Conservation (phyloP, 2,329 filamentous ascomycete genomes). For the Cercospora sp. region DNA sequence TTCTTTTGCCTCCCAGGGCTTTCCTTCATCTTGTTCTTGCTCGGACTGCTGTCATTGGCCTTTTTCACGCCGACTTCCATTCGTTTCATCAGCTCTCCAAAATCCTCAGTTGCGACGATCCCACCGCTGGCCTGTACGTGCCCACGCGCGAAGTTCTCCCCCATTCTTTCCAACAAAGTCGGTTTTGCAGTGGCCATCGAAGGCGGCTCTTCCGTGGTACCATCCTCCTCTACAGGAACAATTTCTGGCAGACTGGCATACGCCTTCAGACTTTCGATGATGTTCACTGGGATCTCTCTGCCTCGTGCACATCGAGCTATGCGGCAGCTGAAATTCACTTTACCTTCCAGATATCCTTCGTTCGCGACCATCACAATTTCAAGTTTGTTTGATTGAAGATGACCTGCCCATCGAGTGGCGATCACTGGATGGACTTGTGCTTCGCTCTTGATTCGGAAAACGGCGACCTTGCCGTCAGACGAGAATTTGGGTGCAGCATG, state of each 20-base stretch:
- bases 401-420: conserved; percentile 65
- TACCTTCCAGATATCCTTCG: conserved; percentile 61
- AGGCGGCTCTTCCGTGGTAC: background rate
- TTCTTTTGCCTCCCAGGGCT: conserved; percentile 25
- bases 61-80: conserved; percentile 61
- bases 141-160: conserved; percentile 64
- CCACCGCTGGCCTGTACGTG: conserved; percentile 69
- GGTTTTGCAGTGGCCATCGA: conserved; percentile 13
- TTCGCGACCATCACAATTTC: conserved; percentile 68
- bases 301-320: conserved; percentile 58
- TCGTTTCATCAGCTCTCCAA: conserved; percentile 63
- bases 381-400: conserved; percentile 59
- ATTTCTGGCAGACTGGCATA: conserved; percentile 46
- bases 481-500: conserved; percentile 65
- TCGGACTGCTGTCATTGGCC: conserved; percentile 40
- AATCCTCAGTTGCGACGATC: conserved; percentile 60
- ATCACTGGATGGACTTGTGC: conserved; percentile 68
- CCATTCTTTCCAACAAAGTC: conserved; percentile 52
- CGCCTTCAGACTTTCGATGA: conserved; percentile 58
- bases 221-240: conserved; percentile 36
- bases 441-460: conserved; percentile 60
- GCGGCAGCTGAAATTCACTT: conserved; percentile 68
- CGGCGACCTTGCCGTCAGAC: conserved; percentile 61
- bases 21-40: conserved; percentile 17
- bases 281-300: conserved; percentile 60